phyloP scores from a whole-genome alignment of 2,329 filamentous ascomycete species.

The Sclerotinia glacialis region DNA sequence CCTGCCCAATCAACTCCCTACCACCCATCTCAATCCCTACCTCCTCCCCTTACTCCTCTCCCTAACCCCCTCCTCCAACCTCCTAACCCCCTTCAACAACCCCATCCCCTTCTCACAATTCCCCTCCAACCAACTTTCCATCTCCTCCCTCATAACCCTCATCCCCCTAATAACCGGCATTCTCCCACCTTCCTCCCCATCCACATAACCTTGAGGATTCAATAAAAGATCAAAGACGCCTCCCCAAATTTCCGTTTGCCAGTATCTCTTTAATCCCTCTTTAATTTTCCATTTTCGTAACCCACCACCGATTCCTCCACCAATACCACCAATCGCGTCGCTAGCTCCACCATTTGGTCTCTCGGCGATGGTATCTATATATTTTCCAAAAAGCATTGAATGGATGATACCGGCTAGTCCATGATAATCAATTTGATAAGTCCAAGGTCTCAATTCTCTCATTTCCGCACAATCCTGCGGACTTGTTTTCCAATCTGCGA shows the following conservation, averaged over 20 bases:
- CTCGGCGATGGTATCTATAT: conserved; percentile 74
- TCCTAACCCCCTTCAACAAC: conserved; percentile 66
- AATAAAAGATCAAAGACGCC: conserved; percentile 81
- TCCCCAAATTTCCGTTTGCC: conserved; percentile 89
- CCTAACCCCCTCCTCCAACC: conserved; percentile 48
- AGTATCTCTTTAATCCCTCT: conserved; percentile 88
- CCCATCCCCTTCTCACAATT: conserved; percentile 80
- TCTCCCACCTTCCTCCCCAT: conserved; percentile 59
- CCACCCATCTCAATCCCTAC: not conserved
- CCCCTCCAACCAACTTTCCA: conserved; percentile 78
- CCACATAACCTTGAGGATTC: conserved; percentile 71
- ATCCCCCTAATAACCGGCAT: conserved; percentile 75
- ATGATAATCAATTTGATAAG: conserved; percentile 95
- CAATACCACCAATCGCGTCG: conserved; percentile 45
- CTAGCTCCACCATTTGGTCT: conserved; percentile 38
- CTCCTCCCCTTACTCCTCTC: conserved; percentile 27
- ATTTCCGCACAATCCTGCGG: conserved; percentile 92
- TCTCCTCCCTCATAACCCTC: conserved; percentile 65
- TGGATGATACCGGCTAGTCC: conserved; percentile 87
- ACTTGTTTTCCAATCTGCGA: conserved; percentile 91
- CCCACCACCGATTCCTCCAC: conserved; percentile 47
- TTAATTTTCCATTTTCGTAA: conserved; percentile 71
- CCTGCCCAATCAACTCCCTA: not conserved
- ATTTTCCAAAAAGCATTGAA: conserved; percentile 86
- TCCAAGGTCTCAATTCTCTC: conserved; percentile 91